Base-by-base conservation (phyloP, 805 yeast species). In the Ogataea nitratoaversa region DNA sequence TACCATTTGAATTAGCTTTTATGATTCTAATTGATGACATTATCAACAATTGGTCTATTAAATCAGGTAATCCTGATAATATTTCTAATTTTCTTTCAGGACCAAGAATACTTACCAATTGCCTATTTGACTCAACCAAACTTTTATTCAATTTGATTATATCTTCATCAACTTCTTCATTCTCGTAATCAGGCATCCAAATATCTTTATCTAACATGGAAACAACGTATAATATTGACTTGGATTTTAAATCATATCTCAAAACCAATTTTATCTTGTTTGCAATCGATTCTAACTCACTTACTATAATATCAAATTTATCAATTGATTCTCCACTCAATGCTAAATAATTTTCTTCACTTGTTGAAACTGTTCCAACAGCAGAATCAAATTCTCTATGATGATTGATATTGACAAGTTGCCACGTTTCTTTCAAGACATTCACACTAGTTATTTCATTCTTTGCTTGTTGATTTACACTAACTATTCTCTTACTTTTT, bases 161-260 rank as follows among this genome's bases (percentile, higher is more conserved):
- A 50, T 60, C 71, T 12, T 70, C 65, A 49, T 80, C 87, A 6
- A 81, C 71, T 47, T 80, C 85, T 11, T 79, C 82, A 2, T 78
- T 71, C 48, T 77, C 78, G 28, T 69, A 65, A 8, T 59, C 58
- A 17, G 74, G 73, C 49, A 68, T 64, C 76, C 81, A 80, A 28
- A 67, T 71, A 30, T 72, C 71, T 32, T 67, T 70, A 28, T 57
- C 54, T 47, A 74, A 69, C 34, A 82, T 72, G 31, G 65, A 67
- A 11, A 72, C 70, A 17, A 80, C 64, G 50, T 70, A 72, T 57
- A 73, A 76, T 16, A 79, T 67, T 3, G 74, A 67, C 43, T 78
- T 70, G 42, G 71, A 66, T 45, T 83, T 65, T 36, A 80, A 57
- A 49, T 81, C 85, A 43, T 74, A 75, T 30, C 88, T 63, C 29